phyloP scores from a whole-genome alignment of 805 yeast genomes.

The Ascoidea rubescens region DNA sequence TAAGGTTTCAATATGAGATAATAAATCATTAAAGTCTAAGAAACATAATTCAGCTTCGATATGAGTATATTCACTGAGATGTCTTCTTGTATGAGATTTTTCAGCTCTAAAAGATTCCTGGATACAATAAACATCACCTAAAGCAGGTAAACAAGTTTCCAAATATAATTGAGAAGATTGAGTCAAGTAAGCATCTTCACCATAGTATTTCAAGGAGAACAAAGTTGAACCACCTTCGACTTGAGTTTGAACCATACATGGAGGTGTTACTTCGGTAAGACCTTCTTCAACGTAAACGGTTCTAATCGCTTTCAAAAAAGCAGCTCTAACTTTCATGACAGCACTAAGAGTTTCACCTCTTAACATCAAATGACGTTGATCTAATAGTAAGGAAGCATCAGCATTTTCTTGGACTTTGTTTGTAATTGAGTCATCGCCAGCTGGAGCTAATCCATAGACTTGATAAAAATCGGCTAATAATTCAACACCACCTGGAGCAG shows the following conservation, averaged over 20 bases:
- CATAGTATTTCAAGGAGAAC: conserved; percentile 87
- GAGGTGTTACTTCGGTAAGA: conserved; percentile 89
- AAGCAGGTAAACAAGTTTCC: conserved; percentile 90
- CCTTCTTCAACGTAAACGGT: conserved; percentile 62
- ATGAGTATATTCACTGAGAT: conserved; percentile 92
- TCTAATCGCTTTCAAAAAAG: conserved; percentile 60
- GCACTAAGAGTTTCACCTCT: conserved; percentile 92
- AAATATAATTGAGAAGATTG: conserved; percentile 94
- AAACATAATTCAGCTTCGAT: conserved; percentile 91
- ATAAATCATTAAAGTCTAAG: conserved; percentile 73
- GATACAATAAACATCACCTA: conserved; percentile 94
- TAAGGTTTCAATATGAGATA: conserved; percentile 72
- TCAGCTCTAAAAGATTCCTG: conserved; percentile 99
- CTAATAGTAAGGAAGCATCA: conserved; percentile 85
- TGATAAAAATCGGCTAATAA: conserved; percentile 82
- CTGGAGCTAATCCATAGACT: conserved; percentile 85
- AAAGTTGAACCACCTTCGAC: conserved; percentile 98
- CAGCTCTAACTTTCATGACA: conserved; percentile 90
- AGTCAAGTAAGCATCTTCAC: conserved; percentile 91
- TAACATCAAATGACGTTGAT: conserved; percentile 88
- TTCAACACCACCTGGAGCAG: conserved; percentile 97
- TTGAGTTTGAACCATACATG: conserved; percentile 99
- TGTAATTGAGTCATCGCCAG: conserved; percentile 90
- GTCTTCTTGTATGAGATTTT: conserved; percentile 97
- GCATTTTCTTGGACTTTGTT: conserved; percentile 90